phyloP scores from a whole-genome alignment of 176 grass and related monocot species.

The Carex scoparia region DNA sequence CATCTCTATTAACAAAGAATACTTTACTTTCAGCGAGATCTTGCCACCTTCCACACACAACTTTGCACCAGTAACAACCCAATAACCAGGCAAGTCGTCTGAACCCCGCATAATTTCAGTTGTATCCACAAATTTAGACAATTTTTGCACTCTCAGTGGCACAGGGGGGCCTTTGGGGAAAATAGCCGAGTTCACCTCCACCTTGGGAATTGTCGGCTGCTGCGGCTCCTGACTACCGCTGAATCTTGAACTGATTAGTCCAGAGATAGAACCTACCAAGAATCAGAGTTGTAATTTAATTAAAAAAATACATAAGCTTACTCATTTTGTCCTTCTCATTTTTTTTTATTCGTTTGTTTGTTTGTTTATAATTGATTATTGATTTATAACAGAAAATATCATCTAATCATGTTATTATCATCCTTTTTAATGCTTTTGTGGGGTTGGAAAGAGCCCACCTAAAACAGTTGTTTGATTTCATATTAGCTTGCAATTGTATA shows the following conservation, averaged over 20 bases:
- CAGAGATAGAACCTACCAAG: conserved; percentile 40
- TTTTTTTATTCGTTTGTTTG: background rate
- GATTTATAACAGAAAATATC: background rate
- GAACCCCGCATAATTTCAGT: conserved; percentile 59
- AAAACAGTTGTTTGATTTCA: background rate
- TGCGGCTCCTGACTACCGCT: conserved; percentile 20
- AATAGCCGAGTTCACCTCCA: conserved; percentile 85
- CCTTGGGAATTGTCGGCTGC: conserved; percentile 28
- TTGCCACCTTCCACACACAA: conserved; percentile 66
- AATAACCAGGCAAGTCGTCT: conserved; percentile 75
- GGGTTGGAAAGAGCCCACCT: background rate
- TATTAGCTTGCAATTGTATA: background rate
- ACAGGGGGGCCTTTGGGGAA: conserved; percentile 84
- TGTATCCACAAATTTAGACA: conserved; percentile 74
- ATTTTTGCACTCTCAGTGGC: conserved; percentile 61
- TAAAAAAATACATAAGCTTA: background rate
- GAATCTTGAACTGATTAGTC: conserved; percentile 47
- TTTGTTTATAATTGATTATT: background rate
- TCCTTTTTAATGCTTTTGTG: background rate
- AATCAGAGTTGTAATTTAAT: background rate
- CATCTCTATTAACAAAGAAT: conserved; percentile 62
- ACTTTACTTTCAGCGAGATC: conserved; percentile 69
- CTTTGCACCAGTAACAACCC: conserved; percentile 85
- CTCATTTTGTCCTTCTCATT: background rate
- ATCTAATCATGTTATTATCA: background rate